phyloP scores from a whole-genome alignment of 179 eudicot species.

The Vitellaria paradoxa region DNA sequence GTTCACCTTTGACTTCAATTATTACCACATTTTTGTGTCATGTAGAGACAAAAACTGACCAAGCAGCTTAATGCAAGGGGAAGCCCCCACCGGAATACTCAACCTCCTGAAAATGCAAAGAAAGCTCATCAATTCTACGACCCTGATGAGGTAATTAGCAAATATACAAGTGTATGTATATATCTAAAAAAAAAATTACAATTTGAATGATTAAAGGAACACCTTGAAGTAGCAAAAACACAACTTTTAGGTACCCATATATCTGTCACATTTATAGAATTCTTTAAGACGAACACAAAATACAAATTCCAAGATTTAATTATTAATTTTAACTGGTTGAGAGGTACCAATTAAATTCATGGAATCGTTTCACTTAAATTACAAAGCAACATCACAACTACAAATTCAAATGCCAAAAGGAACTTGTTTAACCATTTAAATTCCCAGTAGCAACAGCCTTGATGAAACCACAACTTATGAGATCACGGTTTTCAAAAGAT shows the following conservation, averaged over 20 bases:
- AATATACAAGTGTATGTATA: too few relatives aligned
- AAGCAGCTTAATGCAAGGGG: conserved; percentile 25
- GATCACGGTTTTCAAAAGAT: not conserved
- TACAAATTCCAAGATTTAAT: too few relatives aligned
- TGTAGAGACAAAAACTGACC: not conserved
- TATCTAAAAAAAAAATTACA: too few relatives aligned
- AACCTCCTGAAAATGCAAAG: conserved; percentile 41
- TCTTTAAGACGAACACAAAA: not conserved
- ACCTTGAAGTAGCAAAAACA: not conserved
- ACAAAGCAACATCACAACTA: too few relatives aligned
- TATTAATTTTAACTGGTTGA: too few relatives aligned
- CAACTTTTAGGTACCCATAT: not conserved
- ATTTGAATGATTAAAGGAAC: not conserved
- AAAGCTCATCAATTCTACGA: not conserved
- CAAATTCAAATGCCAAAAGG: too few relatives aligned
- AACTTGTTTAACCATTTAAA: too few relatives aligned
- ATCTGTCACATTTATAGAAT: not conserved
- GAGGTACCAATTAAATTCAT: too few relatives aligned
- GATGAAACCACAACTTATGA: not conserved
- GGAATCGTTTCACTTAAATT: too few relatives aligned
- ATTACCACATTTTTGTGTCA: not conserved
- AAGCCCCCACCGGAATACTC: conserved; percentile 66
- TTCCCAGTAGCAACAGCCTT: not conserved
- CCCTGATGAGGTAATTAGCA: too few relatives aligned
- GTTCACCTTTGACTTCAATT: not conserved